Evolutionary conservation across 139 green algal genomes (phyloP).

Genomic region (Volvox africanus): DNA sequence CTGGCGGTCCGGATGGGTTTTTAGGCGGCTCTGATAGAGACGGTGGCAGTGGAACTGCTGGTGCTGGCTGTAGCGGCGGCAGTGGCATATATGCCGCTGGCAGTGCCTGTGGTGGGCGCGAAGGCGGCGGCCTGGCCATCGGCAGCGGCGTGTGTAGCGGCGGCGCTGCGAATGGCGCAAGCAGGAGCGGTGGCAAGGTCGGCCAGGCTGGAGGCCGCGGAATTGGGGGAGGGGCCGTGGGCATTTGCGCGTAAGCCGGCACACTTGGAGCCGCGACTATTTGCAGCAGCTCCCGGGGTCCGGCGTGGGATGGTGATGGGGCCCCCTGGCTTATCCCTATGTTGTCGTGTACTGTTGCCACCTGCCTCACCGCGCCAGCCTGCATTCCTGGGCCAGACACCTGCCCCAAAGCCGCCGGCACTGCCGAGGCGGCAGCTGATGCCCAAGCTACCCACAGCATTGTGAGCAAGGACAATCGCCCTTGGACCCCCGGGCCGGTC

Average conservation of each 20-base stretch:
- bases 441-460: neutral
- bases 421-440: neutral
- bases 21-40: neutral
- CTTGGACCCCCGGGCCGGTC: no score
- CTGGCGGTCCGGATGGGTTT: neutral
- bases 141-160: neutral
- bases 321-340: no score
- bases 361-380: no score
- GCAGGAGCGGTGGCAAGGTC: neutral
- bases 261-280: neutral
- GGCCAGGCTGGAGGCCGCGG: neutral
- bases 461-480: no score
- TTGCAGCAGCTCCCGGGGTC: neutral
- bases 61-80: neutral
- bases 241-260: neutral
- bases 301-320: no score
- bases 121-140: neutral
- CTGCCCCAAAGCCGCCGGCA: neutral
- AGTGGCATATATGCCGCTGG: neutral
- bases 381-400: neutral
- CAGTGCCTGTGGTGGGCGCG: neutral
- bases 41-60: neutral
- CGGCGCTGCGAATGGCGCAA: no score
- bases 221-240: no score
- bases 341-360: no score